Evolutionary conservation across 139 green algal genomes (phyloP), one percentile per base, ranked within the genome.

Genomic region (Ettlia oleoabundans): DNA sequence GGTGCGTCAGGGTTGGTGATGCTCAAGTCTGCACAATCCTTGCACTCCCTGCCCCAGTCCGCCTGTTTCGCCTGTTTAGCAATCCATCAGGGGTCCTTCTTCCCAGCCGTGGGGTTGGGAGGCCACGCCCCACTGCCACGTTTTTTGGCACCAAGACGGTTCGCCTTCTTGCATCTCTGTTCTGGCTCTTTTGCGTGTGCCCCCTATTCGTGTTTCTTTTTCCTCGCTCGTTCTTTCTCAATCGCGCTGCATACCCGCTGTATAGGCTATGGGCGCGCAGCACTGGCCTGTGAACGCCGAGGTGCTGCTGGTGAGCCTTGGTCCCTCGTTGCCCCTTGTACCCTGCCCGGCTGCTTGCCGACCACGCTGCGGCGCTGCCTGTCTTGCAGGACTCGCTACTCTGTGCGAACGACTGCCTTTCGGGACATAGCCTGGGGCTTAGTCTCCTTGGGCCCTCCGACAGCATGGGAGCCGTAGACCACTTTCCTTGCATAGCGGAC

Each of bases 401-500:
- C n/a, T 15, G 7, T 2, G 55, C 5, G 55, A 72, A 68, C 3
- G 72, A 70, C 7, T 30, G 22, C 6, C 43, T 76, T 51, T 51
- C 33, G 19, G 52, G 24, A 21, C 9, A 42, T 26, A 55, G 38
- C 24, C 64, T 40, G 4, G 9, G 21, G 40, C 33, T 42, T 30
- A 78, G 69, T 42, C 69, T 41, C 69, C n/a, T 28, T n/a, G 26
- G 22, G 43, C 63, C 65, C 9, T n/a, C 38, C 30, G 70, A 28
- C 28, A 41, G 24, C 13, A 5, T 30, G 6, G 51, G 10, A 22
- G 10, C 24, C 58, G 6, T 21, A 2, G 74, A 55, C 28, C 53
- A 74, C 68, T 85, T 88, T 42, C 78, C 72, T 13, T 88, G 84
- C 74, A 30, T 85, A 7, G 84, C 78, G 32, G 78, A 82, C 35